phyloP scores from a whole-genome alignment of 768 basidiomycete species.

The Rossbeevera mucosa region DNA sequence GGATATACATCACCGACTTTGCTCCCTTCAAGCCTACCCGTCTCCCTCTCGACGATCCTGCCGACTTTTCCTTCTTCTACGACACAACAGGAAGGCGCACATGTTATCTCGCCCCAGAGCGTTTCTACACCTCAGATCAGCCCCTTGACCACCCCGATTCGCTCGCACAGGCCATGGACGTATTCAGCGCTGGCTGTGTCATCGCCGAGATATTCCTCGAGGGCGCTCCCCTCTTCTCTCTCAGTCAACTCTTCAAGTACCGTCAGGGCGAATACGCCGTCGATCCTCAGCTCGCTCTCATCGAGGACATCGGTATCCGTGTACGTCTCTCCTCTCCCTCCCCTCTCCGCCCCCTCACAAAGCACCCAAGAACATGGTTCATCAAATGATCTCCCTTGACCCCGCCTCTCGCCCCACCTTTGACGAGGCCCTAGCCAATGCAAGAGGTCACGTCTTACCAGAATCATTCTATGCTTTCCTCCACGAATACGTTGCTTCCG shows the following conservation, averaged over 20 bases:
- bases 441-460: conserved; percentile 78
- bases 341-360: conserved; percentile 8
- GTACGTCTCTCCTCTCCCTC: conserved; percentile 46
- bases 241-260: conserved; percentile 95
- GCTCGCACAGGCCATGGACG: conserved; percentile 96
- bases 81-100: conserved; percentile 91
- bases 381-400: conserved; percentile 84
- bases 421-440: conserved; percentile 68
- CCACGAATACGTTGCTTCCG: conserved; percentile 79
- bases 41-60: conserved; percentile 92
- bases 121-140: conserved; percentile 83
- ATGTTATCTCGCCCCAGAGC: conserved; percentile 94
- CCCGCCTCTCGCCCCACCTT: conserved; percentile 76
- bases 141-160: conserved; percentile 48
- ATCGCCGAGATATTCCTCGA: conserved; percentile 95
- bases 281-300: conserved; percentile 61
- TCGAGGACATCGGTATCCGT: conserved; percentile 78
- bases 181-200: conserved; percentile 92
- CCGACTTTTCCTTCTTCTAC: conserved; percentile 97
- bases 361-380: conserved; percentile 66
- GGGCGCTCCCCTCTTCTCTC: conserved; percentile 86
- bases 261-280: conserved; percentile 79
- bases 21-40: conserved; percentile 92
- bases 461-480: conserved; percentile 94
- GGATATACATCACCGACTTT: conserved; percentile 94